Percentiles rank a stretch among this genome's conserved stretches.
These are phyloP conservation scores for Trebouxia sp. DNA, from an alignment of 139 green algal species.

Conservation along the genomic window DNA sequence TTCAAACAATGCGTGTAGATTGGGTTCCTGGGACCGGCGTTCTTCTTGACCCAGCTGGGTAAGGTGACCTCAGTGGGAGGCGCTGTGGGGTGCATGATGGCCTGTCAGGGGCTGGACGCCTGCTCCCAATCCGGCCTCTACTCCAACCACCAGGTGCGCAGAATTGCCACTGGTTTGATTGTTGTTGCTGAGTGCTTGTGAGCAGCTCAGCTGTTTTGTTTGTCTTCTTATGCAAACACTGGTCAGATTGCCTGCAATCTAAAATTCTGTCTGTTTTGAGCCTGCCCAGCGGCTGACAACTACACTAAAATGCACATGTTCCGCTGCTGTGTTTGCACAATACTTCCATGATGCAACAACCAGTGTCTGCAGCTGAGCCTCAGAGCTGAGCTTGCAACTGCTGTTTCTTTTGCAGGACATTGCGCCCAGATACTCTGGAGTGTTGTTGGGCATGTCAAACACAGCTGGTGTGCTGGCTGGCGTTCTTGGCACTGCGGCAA, in stretches of 20 bases:
- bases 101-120: conserved; percentile 85
- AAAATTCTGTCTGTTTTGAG: too few species aligned
- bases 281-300: neutral
- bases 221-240: too few species aligned
- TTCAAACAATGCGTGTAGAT: conserved; percentile 58
- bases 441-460: conserved; percentile 95
- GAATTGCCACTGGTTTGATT: too few species aligned
- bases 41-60: conserved; percentile 89
- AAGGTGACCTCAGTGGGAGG: conserved; percentile 55
- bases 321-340: neutral
- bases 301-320: neutral
- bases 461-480: conserved; percentile 95
- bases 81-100: conserved; percentile 95
- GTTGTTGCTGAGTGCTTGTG: too few species aligned
- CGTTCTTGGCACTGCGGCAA: conserved; percentile 89
- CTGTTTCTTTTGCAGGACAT: conserved; percentile 73
- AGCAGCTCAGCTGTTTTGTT: neutral
- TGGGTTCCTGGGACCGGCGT: conserved; percentile 93
- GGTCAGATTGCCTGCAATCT: too few species aligned
- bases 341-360: too few species aligned
- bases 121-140: conserved; percentile 97
- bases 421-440: conserved; percentile 91
- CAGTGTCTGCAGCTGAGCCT: neutral
- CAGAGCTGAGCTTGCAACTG: neutral
- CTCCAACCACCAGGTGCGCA: conserved; percentile 92